phyloP scores from a whole-genome alignment of 768 basidiomycete species.

The Tulasnella sp. region DNA sequence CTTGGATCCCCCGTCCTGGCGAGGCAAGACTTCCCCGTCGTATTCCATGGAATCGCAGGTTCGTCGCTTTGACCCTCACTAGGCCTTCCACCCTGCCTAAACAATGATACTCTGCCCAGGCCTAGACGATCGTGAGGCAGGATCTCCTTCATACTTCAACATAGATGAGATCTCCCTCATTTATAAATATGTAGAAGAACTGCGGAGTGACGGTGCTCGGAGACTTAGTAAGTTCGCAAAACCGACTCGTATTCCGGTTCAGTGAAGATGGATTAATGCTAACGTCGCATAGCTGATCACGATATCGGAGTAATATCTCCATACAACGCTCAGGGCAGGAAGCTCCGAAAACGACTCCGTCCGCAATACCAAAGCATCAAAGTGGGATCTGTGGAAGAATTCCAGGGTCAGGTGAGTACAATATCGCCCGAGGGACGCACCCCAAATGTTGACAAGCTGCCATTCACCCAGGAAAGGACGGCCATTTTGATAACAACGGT shows the following conservation, averaged over 20 bases:
- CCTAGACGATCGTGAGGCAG: slow-evolving; percentile 58
- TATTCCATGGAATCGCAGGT: slow-evolving; percentile 59
- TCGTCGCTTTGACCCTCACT: slow-evolving; percentile 29
- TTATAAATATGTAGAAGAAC: slow-evolving; percentile 45
- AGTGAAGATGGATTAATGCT: slow-evolving; percentile 31
- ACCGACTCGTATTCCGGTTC: neutral
- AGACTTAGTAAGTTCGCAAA: slow-evolving; percentile 28
- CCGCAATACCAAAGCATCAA: slow-evolving; percentile 43
- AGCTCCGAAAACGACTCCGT: slow-evolving; percentile 42
- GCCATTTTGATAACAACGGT: slow-evolving; percentile 22
- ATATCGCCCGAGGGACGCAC: slow-evolving; percentile 44
- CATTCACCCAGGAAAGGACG: slow-evolving; percentile 7
- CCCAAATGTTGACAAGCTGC: slow-evolving; percentile 46
- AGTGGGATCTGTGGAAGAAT: slow-evolving; percentile 64
- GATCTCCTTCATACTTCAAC: slow-evolving; percentile 71
- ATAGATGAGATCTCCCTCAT: slow-evolving; percentile 56
- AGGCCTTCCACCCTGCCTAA: neutral
- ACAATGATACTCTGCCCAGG: neutral
- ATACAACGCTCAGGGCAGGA: slow-evolving; percentile 57
- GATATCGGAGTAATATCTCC: slow-evolving; percentile 63
- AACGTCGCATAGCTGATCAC: slow-evolving; percentile 38
- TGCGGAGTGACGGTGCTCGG: slow-evolving; percentile 39
- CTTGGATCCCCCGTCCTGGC: slow-evolving; percentile 43
- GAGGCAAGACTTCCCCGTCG: slow-evolving; percentile 52
- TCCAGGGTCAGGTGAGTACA: slow-evolving; percentile 48